Base-by-base conservation (phyloP, 768 basidiomycete species). In the Kwoniella newhampshirensis region DNA sequence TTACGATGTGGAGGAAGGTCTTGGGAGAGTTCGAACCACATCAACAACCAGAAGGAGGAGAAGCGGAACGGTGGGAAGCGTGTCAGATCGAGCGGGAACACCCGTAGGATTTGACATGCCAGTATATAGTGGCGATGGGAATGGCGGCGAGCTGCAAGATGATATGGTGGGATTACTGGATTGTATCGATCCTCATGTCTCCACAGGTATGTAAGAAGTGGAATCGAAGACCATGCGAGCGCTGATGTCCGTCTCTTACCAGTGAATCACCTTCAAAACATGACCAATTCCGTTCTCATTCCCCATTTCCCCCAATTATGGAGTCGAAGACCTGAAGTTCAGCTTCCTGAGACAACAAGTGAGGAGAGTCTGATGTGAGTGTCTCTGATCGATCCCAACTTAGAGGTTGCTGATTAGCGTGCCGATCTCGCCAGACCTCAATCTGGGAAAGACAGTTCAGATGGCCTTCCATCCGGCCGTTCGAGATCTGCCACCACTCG, bases 121-220 rank as follows among this genome's bases (percentile, higher is more conserved):
- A n/a, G 18, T n/a, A n/a, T 32, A 42, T 35, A 18, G 25, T 27
- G 56, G 60, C 8, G 59, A 59, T 18, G 51, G 58, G 18, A 26
- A 66, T 37, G 63, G 57, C n/a, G n/a, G n/a, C 15, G 62, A 70
- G 18, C 86, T 90, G 68, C 83, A 86, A 58, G 87, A 90, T 66
- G 86, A 88, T 64, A 82, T 90, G 44, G 87, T 91, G 4, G 89
- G 90, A 59, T 85, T 90, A 72, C 77, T 91, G 63, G 89, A 91
- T 75, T 86, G 84, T 47, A 44, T 70, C 86, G 89, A 91, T 70
- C 83, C 86, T 1, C 83, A 87, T 66, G 83, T 91, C 39, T 82
- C 86, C 15, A 86, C 86, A 2, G 68, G 71, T 73, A 27, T 54
- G 64, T 62, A 12, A 12, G 27, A 18, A 23, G 7, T 23, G 8